These are phyloP conservation scores for Chaetomium globosum DNA, from an alignment of 2,329 filamentous ascomycete genomes.

Conservation along the genomic window DNA sequence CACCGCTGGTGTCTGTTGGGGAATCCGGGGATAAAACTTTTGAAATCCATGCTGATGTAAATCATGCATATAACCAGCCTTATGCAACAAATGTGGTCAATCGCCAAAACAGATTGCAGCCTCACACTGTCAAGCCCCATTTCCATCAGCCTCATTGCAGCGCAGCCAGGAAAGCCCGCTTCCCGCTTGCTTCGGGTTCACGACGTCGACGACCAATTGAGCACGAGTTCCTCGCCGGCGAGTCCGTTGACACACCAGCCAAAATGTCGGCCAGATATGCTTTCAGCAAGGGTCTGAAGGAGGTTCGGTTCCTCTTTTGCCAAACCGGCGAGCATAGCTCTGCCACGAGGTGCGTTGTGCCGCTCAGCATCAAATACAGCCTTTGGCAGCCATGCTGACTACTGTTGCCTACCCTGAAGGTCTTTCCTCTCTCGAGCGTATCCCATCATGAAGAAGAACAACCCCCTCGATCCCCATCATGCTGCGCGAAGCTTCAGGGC, in stretches of 20 bases:
- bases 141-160: conserved; percentile 25
- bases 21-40: conserved; percentile 15
- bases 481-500: conserved; percentile 83
- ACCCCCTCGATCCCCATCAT: conserved; percentile 92
- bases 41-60: neutral
- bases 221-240: conserved; percentile 20
- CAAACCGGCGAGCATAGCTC: conserved; percentile 91
- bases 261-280: conserved; percentile 89
- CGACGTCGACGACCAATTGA: conserved; percentile 36
- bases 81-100: neutral
- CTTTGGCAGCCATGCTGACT: conserved; percentile 9
- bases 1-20: conserved; percentile 15
- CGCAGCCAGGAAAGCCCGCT: conserved; percentile 21
- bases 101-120: conserved; percentile 7
- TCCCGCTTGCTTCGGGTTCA: conserved; percentile 15
- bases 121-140: conserved; percentile 24
- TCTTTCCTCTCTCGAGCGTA: conserved; percentile 89
- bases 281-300: conserved; percentile 85
- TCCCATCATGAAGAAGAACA: conserved; percentile 99
- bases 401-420: conserved; percentile 51
- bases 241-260: conserved; percentile 17
- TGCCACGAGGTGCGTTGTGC: conserved; percentile 70
- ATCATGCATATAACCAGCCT: neutral
- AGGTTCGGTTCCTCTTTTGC: conserved; percentile 96
- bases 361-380: neutral